Conservation (phyloP, 2,329 filamentous ascomycete species). For the Fusarium brachygibbosum region DNA sequence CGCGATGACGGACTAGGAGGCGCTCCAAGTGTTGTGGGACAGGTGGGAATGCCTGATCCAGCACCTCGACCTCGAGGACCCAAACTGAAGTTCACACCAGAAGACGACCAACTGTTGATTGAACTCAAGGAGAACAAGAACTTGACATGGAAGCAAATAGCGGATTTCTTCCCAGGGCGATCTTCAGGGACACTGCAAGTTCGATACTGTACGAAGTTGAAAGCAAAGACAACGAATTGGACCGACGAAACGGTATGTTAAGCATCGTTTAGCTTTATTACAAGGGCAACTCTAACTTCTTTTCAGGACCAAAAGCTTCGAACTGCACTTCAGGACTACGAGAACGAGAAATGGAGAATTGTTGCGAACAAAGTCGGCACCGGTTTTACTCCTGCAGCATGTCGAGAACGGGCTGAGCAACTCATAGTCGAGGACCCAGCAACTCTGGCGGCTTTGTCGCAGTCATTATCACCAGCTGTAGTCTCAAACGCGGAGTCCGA, state of each 20-base stretch:
- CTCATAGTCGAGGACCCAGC: conserved; percentile 62
- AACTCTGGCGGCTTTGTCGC: conserved; percentile 62
- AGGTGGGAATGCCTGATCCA: conserved; percentile 87
- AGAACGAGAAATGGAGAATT: conserved; percentile 93
- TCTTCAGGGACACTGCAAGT: conserved; percentile 93
- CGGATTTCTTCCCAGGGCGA: conserved; percentile 92
- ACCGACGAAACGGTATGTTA: conserved; percentile 87
- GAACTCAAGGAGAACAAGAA: conserved; percentile 96
- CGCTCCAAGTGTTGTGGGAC: conserved; percentile 87
- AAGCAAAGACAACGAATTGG: conserved; percentile 94
- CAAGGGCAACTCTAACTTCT: conserved; percentile 17
- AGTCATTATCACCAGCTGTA: conserved; percentile 66
- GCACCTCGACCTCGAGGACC: conserved; percentile 85
- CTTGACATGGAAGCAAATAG: conserved; percentile 97
- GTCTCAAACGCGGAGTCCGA: conserved; percentile 46
- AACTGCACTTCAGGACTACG: conserved; percentile 83
- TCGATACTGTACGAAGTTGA: conserved; percentile 93
- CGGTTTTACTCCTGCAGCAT: conserved; percentile 88
- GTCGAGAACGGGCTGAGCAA: conserved; percentile 82
- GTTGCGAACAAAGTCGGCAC: conserved; percentile 91
- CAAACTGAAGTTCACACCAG: conserved; percentile 93
- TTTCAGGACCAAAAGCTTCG: conserved; percentile 82
- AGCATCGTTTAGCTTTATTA: not conserved
- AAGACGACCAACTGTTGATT: conserved; percentile 89
- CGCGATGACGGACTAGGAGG: conserved; percentile 69